Evolutionary conservation across 2,329 filamentous ascomycete genomes (phyloP).

Genomic region (Trichoderma sp.): DNA sequence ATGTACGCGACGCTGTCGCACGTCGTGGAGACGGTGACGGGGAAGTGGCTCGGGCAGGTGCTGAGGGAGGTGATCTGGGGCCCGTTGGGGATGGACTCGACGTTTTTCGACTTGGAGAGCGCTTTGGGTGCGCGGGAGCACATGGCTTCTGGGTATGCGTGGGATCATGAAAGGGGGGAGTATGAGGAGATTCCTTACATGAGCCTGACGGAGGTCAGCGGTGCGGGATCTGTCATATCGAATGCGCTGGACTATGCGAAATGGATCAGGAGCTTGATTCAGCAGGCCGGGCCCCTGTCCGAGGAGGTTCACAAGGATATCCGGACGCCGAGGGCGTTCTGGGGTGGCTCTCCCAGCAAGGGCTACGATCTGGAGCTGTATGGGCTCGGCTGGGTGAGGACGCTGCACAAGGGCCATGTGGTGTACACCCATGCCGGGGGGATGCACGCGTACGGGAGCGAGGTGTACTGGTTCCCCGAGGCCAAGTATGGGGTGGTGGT

Average conservation of each 20-base stretch:
- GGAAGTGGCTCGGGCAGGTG: constrained; percentile 44
- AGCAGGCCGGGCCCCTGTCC: constrained; percentile 35
- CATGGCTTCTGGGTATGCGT: constrained; percentile 50
- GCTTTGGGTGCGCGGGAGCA: constrained; percentile 34
- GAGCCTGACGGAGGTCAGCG: constrained; percentile 39
- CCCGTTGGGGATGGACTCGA: constrained; percentile 52
- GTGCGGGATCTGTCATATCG: constrained; percentile 49
- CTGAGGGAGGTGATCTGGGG: constrained; percentile 47
- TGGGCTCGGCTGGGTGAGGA: constrained; percentile 38
- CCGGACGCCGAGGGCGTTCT: constrained; percentile 39
- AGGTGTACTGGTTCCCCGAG: constrained; percentile 41
- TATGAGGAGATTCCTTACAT: constrained; percentile 37
- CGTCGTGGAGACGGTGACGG: constrained; percentile 49
- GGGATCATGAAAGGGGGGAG: constrained; percentile 36
- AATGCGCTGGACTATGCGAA: constrained; percentile 54
- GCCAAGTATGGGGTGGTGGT: constrained; percentile 40
- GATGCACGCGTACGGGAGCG: constrained; percentile 35
- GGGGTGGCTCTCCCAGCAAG: too few species aligned
- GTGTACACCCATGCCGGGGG: constrained; percentile 40
- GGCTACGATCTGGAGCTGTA: constrained; percentile 35
- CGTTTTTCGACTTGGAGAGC: constrained; percentile 41
- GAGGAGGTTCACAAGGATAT: constrained; percentile 37
- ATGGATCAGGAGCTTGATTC: constrained; percentile 54
- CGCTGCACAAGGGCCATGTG: constrained; percentile 35
- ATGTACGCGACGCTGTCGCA: constrained; percentile 52